phyloP scores from a whole-genome alignment of 2,329 filamentous ascomycete genomes.

The Hypomyces rosellus region DNA sequence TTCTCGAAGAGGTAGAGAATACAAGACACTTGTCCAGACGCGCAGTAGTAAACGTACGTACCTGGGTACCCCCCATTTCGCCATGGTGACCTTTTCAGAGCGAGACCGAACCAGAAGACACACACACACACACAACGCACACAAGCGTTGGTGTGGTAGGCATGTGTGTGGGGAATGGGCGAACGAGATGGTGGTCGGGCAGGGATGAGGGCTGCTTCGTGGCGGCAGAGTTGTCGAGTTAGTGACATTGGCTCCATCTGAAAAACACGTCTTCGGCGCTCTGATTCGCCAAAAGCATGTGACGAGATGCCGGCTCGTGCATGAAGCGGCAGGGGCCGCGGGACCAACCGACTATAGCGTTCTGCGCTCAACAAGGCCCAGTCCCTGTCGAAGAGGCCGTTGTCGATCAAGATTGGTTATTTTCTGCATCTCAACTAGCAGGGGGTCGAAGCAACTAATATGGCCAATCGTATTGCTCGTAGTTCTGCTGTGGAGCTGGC shows the following conservation, averaged over 20 bases:
- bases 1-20: background rate
- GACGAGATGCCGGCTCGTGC: conserved; percentile 39
- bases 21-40: background rate
- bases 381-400: conserved; percentile 20
- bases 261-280: conserved; percentile 11
- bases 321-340: conserved; percentile 38
- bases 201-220: conserved; percentile 9
- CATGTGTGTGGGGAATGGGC: background rate
- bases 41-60: conserved; percentile 1
- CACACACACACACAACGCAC: too few relatives aligned
- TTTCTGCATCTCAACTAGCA: conserved; percentile 20
- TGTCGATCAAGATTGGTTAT: conserved; percentile 36
- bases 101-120: background rate
- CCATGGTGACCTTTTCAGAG: background rate
- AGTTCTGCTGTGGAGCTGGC: conserved; percentile 1
- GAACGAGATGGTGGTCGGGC: background rate
- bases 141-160: too few relatives aligned
- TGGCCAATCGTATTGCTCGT: conserved; percentile 10
- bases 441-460: background rate
- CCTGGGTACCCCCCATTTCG: background rate
- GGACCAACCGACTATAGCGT: conserved; percentile 40
- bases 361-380: conserved; percentile 22
- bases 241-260: conserved; percentile 6
- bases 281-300: conserved; percentile 36
- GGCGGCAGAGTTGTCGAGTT: conserved; percentile 10